Base-by-base conservation (phyloP, 768 basidiomycete species). In the Leccinum disarticulatum region DNA sequence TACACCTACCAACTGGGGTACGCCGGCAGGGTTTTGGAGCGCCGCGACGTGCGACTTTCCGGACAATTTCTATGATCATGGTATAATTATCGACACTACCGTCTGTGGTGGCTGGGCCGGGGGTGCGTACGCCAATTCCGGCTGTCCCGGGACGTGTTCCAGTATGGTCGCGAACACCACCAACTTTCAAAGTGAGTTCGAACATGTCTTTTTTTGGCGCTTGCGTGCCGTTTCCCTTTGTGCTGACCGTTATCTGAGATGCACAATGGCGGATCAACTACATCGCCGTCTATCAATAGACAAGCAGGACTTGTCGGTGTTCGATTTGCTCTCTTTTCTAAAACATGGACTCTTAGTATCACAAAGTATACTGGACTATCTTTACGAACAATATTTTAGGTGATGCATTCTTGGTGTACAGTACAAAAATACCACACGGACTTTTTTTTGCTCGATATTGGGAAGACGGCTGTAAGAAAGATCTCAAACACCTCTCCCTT, bases 191-290 rank as follows among this genome's bases (percentile, higher is more conserved):
- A 54, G 81, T 81, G 61, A 68, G 77, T 70, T 2, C n/a, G 5
- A 4, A 2, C 2, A 28, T 54, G 4, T 31, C 0, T 13, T 31
- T 2, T 31, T 54, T 38, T 46, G 43, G 43, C 19, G 46, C 52
- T 63, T 22, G 67, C 31, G 60, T 43, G 63, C 10, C 30, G 9
- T 53, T 46, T 46, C 43, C 19, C 4, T 41, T 6, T 46, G 19
- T 46, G 19, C 43, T 46, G 19, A 46, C 19, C 43, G 43, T 19
- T 46, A 46, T 46, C 11, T 5, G 61, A 86, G 83, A 73, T 65
- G 83, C 84, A 8, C 73, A 80, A 69, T 86, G 84, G 84, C 71
- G 75, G 63, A 76, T 86, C 69, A 82, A 82, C 60, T 83, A 80
- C 64, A 73, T 86, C 48, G 79, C 80, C 48, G 78, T 84, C 49